Conservation (phyloP, 768 basidiomycete genomes). For the Russula dissimulans region DNA sequence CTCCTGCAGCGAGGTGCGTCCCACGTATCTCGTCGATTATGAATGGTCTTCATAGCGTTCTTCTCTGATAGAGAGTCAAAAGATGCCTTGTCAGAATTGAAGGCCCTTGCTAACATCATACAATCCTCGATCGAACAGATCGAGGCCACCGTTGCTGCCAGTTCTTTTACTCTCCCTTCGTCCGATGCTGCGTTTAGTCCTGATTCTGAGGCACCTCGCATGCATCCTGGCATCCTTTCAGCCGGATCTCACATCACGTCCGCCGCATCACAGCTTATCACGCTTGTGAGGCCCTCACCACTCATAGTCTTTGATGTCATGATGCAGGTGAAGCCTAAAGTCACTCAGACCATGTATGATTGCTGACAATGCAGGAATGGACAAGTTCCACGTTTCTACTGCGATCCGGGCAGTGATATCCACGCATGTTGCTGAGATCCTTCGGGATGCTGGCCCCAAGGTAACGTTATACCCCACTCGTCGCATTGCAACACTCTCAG, state of each 20-base stretch:
- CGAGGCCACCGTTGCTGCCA: background rate
- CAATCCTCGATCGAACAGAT: background rate
- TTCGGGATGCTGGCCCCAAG: constrained; percentile 13
- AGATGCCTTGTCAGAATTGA: constrained; percentile 1
- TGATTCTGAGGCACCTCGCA: constrained; percentile 1
- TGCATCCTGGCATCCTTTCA: background rate
- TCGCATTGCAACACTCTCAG: too few species aligned
- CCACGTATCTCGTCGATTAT: background rate
- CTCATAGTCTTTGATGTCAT: background rate
- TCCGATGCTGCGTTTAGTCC: background rate
- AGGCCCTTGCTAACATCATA: constrained; percentile 7
- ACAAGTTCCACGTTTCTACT: background rate
- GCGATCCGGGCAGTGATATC: background rate
- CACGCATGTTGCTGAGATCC: constrained; percentile 14
- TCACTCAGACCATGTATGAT: background rate
- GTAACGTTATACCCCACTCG: background rate
- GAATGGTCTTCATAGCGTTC: background rate
- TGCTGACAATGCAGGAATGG: background rate
- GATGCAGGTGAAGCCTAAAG: background rate
- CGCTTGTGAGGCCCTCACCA: background rate
- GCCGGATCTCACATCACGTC: constrained; percentile 5
- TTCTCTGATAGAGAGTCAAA: background rate
- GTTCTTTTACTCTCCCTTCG: background rate
- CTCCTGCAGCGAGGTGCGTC: background rate
- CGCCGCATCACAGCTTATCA: background rate